Percentiles rank a stretch among this genome's conserved stretches.
These are phyloP conservation scores for Nakaseomyces bracarensis DNA, from an alignment of 1,139 yeast genomes.

Conservation along the genomic window DNA sequence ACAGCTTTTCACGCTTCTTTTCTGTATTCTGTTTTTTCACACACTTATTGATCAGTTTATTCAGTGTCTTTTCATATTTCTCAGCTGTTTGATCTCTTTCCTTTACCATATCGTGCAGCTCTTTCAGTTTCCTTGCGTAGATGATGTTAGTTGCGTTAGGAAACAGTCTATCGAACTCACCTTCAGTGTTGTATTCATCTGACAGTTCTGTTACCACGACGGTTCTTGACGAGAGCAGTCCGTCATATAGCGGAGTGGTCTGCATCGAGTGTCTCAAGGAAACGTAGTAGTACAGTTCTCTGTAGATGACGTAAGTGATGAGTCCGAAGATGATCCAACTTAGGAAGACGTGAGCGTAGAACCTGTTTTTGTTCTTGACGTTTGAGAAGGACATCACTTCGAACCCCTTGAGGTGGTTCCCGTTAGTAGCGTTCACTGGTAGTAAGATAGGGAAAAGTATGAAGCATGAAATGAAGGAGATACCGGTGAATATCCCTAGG, in stretches of 20 bases:
- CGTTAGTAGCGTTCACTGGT: conserved; percentile 83
- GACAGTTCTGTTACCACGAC: conserved; percentile 59
- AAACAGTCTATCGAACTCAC: conserved; percentile 46
- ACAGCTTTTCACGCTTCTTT: conserved; percentile 32
- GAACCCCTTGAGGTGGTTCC: conserved; percentile 47
- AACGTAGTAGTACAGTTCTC: conserved; percentile 61
- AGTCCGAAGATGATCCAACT: conserved; percentile 61
- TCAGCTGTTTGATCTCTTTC: conserved; percentile 48
- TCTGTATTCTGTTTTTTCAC: conserved; percentile 50
- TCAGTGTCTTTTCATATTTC: conserved; percentile 54
- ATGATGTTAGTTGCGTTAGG: conserved; percentile 55
- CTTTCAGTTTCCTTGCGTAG: conserved; percentile 53
- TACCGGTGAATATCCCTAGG: conserved; percentile 50
- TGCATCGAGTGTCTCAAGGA: conserved; percentile 60
- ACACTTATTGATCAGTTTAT: conserved; percentile 47
- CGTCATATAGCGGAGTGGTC: conserved; percentile 65
- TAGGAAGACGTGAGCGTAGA: conserved; percentile 62
- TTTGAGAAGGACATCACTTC: conserved; percentile 56
- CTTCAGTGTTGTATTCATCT: conserved; percentile 41
- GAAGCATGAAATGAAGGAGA: conserved; percentile 57
- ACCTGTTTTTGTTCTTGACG: conserved; percentile 51
- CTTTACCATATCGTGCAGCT: conserved; percentile 44
- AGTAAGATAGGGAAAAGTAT: conserved; percentile 69
- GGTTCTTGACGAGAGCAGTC: conserved; percentile 57
- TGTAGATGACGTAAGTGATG: conserved; percentile 53